These are phyloP conservation scores for Aspergillus sergii DNA, from an alignment of 2,329 filamentous ascomycete species.

Conservation along the genomic window DNA sequence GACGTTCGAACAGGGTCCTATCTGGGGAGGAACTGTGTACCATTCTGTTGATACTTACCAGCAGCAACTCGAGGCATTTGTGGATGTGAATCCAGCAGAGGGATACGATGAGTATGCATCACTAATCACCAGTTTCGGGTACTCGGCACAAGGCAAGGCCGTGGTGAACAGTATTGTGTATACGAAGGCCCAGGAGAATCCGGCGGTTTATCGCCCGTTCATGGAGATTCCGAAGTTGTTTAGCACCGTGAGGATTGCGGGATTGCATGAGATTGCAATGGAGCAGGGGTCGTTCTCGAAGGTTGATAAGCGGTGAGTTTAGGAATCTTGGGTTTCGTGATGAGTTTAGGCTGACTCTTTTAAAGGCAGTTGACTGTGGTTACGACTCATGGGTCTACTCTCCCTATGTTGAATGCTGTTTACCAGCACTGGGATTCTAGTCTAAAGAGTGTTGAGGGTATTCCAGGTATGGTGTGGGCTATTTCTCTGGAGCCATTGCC, in stretches of 20 bases:
- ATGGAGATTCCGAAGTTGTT: not conserved
- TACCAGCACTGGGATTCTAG: not conserved
- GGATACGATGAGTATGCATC: not conserved
- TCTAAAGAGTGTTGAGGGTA: not conserved
- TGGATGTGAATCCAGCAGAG: not conserved
- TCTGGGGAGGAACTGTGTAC: not conserved
- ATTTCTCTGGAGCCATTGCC: not conserved
- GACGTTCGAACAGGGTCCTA: constrained; percentile 6
- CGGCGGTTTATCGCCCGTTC: not conserved
- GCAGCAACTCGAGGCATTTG: not conserved
- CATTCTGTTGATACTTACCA: not conserved
- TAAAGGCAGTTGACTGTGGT: not conserved
- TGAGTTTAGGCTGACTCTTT: not conserved
- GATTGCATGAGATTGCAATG: not conserved
- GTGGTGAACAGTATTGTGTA: not conserved
- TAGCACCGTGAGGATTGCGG: not conserved
- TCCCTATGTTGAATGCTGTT: not conserved
- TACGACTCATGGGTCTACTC: not conserved
- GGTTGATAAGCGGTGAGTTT: not conserved
- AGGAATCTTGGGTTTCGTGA: accelerated
- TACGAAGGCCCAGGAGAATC: not conserved
- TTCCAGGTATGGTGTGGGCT: not conserved
- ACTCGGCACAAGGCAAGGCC: not conserved
- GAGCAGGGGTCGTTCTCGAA: not conserved
- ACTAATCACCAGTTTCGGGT: not conserved